These are phyloP conservation scores for Fusarium redolens DNA, from an alignment of 2,329 filamentous ascomycete genomes.

Conservation along the genomic window DNA sequence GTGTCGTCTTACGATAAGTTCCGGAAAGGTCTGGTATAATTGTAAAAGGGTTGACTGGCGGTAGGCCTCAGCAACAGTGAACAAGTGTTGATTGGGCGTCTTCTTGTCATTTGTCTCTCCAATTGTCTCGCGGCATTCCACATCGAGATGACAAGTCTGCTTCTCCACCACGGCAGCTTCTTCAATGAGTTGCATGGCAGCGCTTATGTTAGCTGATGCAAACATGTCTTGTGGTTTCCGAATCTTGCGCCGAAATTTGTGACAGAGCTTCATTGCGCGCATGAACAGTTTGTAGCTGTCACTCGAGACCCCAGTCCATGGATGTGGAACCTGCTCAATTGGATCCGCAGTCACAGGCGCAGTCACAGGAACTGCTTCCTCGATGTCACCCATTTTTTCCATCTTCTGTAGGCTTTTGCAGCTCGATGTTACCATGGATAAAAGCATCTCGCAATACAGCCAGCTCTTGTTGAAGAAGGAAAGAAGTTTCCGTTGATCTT, in stretches of 20 bases:
- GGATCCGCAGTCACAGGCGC: background rate
- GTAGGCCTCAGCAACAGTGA: background rate
- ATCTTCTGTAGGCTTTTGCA: background rate
- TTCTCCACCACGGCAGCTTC: background rate
- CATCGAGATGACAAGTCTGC: background rate
- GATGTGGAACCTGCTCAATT: background rate
- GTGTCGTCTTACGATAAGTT: background rate
- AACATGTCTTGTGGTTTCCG: background rate
- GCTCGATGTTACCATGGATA: background rate
- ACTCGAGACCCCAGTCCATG: background rate
- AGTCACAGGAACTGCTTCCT: background rate
- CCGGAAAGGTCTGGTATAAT: background rate
- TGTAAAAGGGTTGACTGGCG: background rate
- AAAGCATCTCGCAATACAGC: background rate
- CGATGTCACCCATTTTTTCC: background rate
- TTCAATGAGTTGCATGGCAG: background rate
- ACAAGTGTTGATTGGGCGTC: background rate
- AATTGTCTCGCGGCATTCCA: background rate
- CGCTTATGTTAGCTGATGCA: background rate
- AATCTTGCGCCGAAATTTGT: background rate
- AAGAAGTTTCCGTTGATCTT: background rate
- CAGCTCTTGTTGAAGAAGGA: background rate
- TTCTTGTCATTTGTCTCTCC: background rate
- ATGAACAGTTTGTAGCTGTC: background rate
- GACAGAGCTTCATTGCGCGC: background rate